Evolutionary conservation across 1,284 basidiomycete genomes (phyloP).

Genomic region (Coriolopsis trogii): DNA sequence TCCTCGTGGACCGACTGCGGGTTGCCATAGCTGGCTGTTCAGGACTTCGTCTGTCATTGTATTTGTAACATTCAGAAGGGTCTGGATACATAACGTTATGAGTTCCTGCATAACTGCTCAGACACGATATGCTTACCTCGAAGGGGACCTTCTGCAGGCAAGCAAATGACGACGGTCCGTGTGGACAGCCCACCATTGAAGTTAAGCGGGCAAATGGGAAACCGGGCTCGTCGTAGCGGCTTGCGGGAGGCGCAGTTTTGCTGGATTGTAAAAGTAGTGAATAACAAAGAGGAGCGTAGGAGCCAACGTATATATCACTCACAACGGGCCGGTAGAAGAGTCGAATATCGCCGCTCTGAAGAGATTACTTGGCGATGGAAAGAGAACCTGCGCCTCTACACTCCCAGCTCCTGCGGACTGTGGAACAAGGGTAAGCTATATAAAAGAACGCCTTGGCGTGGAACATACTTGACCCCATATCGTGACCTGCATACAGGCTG

Average conservation of each 20-base stretch:
- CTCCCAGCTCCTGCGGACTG: slow-evolving; percentile 63
- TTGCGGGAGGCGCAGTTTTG: slow-evolving; percentile 55
- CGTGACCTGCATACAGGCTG: slow-evolving; percentile 45
- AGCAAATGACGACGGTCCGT: slow-evolving; percentile 42
- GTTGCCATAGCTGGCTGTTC: slow-evolving; percentile 62
- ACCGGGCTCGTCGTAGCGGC: slow-evolving; percentile 56
- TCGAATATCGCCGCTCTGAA: slow-evolving; percentile 60
- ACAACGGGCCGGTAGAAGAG: slow-evolving; percentile 61
- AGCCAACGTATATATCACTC: slow-evolving; percentile 23
- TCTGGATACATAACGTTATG: slow-evolving; percentile 32
- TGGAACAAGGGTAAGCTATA: neutral
- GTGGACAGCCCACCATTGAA: slow-evolving; percentile 47
- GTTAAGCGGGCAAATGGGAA: slow-evolving; percentile 55
- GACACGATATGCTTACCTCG: slow-evolving; percentile 34
- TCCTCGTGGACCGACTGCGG: slow-evolving; percentile 52
- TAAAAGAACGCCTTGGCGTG: neutral
- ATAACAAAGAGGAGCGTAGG: neutral
- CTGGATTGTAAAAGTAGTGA: slow-evolving; percentile 32
- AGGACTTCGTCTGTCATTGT: slow-evolving; percentile 46
- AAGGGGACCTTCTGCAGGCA: slow-evolving; percentile 55
- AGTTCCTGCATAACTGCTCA: neutral
- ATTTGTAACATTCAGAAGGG: slow-evolving; percentile 50
- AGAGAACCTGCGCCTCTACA: slow-evolving; percentile 53
- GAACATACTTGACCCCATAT: slow-evolving; percentile 59
- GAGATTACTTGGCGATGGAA: slow-evolving; percentile 40